Base-by-base conservation (phyloP, 2,329 filamentous ascomycete species). In the Paracoccidioides lutzii region DNA sequence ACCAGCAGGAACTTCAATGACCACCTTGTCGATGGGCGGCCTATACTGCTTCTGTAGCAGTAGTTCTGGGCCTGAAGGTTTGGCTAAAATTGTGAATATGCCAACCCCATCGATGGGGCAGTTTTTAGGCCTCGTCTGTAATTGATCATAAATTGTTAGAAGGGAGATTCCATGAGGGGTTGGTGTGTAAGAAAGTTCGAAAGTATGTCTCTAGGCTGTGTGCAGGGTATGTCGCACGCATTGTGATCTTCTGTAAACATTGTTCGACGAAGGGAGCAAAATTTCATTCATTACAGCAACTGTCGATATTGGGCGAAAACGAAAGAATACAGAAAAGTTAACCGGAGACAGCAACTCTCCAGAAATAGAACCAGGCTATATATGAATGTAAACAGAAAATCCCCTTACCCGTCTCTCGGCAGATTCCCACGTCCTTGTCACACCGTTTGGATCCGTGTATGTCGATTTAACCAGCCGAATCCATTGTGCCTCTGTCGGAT, bases 1-100 rank as follows among this genome's bases (percentile, higher is more conserved):
- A 0, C 81, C 81, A 0, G 80, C 80, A 0, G 81, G 81, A 5
- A 82, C 76, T 63, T 84, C 81, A 52, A 83, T 79, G 52, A 77
- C 78, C 40, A 80, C 69, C 30, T 77, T 79, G 56, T 80, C 75
- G 42, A 81, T 75, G 0, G 81, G 80, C 0, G 81, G 80, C 3
- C 81, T 75, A 65, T 81, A 83, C 62, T 84, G 78, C 57, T 81
- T 74, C 58, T 81, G 77, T 51, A 82, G 73, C 51, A 82, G 72
- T 43, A 76, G 58, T 61, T 75, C 68, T 35, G 72, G 66, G 10
- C 80, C 79, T 40, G 73, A 75, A 0, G 75, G 67, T 3, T 82
- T 78, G 33, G 75, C 74, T 37, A 80, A 71, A 54, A 81, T 81
- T 32, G 80, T 79, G 14, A 83, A 78, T 33, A 80, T 81, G 55